Percentiles rank a stretch among this genome's conserved stretches.
Evolutionary conservation across 108 stramenopile genomes (phyloP).

Genomic region (Epithemia pelagica): DNA sequence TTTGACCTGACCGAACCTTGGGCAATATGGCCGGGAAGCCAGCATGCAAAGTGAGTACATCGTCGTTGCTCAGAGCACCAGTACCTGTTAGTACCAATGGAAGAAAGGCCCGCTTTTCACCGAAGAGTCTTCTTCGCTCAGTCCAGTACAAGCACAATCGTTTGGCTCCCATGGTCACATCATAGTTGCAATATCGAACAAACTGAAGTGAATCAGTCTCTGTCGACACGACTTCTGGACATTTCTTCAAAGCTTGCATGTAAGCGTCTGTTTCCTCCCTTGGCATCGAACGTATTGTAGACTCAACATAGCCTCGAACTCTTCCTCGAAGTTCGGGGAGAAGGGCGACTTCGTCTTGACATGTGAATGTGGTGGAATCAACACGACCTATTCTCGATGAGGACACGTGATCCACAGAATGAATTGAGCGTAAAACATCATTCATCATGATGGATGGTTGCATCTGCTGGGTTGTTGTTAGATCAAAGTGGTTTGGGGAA

Average conservation of each 20-base stretch:
- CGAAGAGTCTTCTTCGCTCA: conserved; percentile 17
- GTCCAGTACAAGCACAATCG: conserved; percentile 14
- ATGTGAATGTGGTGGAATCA: too few relatives aligned
- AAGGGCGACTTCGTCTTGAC: neutral
- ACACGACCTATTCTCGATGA: too few relatives aligned
- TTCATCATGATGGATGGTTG: too few relatives aligned
- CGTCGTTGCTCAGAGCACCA: neutral
- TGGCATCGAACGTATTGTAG: neutral
- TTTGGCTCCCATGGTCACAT: conserved; percentile 10
- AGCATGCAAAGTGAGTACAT: neutral
- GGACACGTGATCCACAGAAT: too few relatives aligned
- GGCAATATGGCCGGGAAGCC: neutral
- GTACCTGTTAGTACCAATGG: neutral
- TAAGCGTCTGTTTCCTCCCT: neutral
- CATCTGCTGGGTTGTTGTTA: too few relatives aligned
- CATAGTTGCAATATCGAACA: conserved; percentile 17
- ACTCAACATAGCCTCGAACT: neutral
- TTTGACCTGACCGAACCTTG: neutral
- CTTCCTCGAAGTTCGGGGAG: neutral
- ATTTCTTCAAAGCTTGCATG: neutral
- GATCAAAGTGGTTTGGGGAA: too few relatives aligned
- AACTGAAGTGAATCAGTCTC: conserved; percentile 6
- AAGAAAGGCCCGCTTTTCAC: neutral
- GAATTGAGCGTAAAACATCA: too few relatives aligned
- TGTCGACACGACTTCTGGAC: neutral